Evolutionary conservation across 495 filamentous ascomycete genomes (phyloP).

Genomic region (Trypethelium eluteriae): DNA sequence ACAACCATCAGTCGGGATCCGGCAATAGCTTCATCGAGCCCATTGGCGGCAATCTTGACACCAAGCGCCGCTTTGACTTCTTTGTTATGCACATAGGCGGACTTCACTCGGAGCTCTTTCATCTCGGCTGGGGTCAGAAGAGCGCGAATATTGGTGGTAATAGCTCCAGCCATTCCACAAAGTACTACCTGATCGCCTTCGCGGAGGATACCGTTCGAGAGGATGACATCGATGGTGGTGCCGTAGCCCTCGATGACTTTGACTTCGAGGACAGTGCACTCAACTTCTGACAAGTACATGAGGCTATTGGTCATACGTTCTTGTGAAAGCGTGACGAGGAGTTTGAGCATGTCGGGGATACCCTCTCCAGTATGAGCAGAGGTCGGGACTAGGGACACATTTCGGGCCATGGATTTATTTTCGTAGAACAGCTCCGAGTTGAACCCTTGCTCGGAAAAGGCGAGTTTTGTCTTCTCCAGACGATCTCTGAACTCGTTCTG

Average conservation of each 20-base stretch:
- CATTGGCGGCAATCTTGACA: slow-evolving; percentile 97
- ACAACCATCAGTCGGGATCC: slow-evolving; percentile 91
- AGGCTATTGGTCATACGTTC: slow-evolving; percentile 96
- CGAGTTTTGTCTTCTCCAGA: slow-evolving; percentile 82
- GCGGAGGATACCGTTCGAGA: slow-evolving; percentile 89
- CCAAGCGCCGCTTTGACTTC: slow-evolving; percentile 96
- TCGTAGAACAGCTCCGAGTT: slow-evolving; percentile 95
- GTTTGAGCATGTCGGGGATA: slow-evolving; percentile 97
- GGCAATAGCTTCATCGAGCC: slow-evolving; percentile 92
- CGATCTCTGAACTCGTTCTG: slow-evolving; percentile 92
- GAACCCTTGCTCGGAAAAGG: slow-evolving; percentile 93
- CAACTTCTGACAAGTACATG: slow-evolving; percentile 97
- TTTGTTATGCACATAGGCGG: slow-evolving; percentile 95
- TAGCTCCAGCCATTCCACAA: slow-evolving; percentile 90
- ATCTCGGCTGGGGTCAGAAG: slow-evolving; percentile 89
- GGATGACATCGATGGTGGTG: slow-evolving; percentile 95
- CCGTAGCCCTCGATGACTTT: slow-evolving; percentile 98
- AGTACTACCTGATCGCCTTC: slow-evolving; percentile 94
- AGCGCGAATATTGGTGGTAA: slow-evolving; percentile 92
- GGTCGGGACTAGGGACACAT: slow-evolving; percentile 91
- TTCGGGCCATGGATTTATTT: slow-evolving; percentile 92
- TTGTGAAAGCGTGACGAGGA: slow-evolving; percentile 83
- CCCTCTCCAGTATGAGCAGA: slow-evolving; percentile 97
- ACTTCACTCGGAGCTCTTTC: slow-evolving; percentile 90
- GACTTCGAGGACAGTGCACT: slow-evolving; percentile 96